Percentiles rank a stretch among this genome's conserved stretches.
Evolutionary conservation across 2,329 filamentous ascomycete species (phyloP).

Genomic region (Cryphonectria radicalis): DNA sequence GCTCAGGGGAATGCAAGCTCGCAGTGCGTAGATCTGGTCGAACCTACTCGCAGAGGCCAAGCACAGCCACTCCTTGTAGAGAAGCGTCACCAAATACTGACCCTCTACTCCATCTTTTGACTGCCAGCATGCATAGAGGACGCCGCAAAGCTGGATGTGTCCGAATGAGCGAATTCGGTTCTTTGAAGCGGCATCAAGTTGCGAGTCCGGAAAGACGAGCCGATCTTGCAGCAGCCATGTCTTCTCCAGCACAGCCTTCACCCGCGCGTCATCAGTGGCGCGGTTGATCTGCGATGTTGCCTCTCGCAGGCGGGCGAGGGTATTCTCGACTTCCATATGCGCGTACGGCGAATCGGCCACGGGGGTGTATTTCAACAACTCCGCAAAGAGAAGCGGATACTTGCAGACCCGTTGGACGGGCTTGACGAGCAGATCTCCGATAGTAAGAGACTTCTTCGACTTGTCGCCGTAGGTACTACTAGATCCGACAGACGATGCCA

Average conservation of each 20-base stretch:
- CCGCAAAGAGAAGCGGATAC: constrained; percentile 85
- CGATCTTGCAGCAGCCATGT: constrained; percentile 86
- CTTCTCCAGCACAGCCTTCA: constrained; percentile 73
- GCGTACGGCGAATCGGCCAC: constrained; percentile 83
- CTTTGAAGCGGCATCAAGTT: constrained; percentile 57
- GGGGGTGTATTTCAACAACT: constrained; percentile 81
- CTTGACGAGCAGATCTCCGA: constrained; percentile 91
- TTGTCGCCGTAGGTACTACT: constrained; percentile 66
- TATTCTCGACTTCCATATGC: constrained; percentile 77
- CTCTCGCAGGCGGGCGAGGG: constrained; percentile 72
- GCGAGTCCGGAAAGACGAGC: constrained; percentile 72
- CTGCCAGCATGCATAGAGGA: constrained; percentile 83
- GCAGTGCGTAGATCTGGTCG: constrained; percentile 72
- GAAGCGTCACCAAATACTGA: constrained; percentile 80
- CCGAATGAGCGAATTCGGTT: constrained; percentile 79
- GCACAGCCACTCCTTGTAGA: constrained; percentile 82
- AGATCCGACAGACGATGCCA: constrained; percentile 76
- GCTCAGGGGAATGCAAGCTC: constrained; percentile 73
- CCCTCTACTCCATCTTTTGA: constrained; percentile 69
- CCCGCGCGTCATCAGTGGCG: constrained; percentile 76
- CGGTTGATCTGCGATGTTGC: constrained; percentile 80
- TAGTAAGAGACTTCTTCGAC: constrained; percentile 75
- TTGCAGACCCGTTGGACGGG: constrained; percentile 91
- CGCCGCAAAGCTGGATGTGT: constrained; percentile 79
- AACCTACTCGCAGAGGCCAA: constrained; percentile 70